Evolutionary conservation across 2,329 filamentous ascomycete species (phyloP), one percentile per base, ranked within the genome.

Genomic region (Colletotrichum filicis): DNA sequence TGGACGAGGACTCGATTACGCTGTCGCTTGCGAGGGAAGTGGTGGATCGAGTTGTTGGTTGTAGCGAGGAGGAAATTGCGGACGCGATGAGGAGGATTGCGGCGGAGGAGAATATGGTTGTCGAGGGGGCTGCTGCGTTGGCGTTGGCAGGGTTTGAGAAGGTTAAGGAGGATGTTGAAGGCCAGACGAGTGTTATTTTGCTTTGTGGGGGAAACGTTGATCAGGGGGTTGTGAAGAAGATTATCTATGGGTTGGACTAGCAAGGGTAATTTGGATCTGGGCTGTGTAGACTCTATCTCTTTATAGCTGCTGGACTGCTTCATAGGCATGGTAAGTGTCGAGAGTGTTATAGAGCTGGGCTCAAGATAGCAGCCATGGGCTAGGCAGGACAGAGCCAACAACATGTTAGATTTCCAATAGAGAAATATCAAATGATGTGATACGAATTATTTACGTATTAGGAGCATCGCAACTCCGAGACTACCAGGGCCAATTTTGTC

Each of bases 101-200:
- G 5, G 65, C 77, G 26, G 74, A 75, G 7, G 75, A 78, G 68
- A 78, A 78, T 37, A 77, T 78, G 77, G 64, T 78, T 30, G 76
- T 77, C 1, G 77, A 78, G 32, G 76, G 77, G 1, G 74, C 77
- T 26, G 76, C 75, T 11, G 76, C 76, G 16, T 42, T 78, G 4
- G 77, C 76, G 14, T 60, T 77, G 19, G 77, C 77, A 3, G 77
- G 76, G 0, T 77, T 76, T n/a, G 63, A 72, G 12, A 76, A 76
- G 56, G 71, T 76, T 32, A 71, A 60, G 1, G 32, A 57, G 1
- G 26, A 57, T 3, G 35, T 76, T 5, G 56, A 24, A 4, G 75
- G 68, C 14, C 70, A 76, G 35, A 76, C 73, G 2, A 77, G 66
- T 42, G 49, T 77, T n/a, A 53, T 77, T 24, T 64, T 77, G 4